These are phyloP conservation scores for Monosporozyma yasuniensis DNA, from an alignment of 805 yeast species.

Conservation along the genomic window DNA sequence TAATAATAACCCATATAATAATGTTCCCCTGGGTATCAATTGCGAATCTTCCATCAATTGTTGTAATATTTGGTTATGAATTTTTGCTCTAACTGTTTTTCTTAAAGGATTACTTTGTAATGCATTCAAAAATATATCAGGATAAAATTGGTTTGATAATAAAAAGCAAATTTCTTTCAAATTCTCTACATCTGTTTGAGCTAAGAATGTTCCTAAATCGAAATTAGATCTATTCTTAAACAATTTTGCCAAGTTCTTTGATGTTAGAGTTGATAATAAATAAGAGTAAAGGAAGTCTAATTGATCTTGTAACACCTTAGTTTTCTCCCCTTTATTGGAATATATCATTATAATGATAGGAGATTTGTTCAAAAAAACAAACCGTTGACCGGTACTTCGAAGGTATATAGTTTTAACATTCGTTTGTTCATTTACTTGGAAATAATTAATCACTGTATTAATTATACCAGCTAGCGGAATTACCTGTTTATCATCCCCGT, in stretches of 20 bases:
- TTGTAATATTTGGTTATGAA: constrained; percentile 29
- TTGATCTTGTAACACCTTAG: constrained; percentile 48
- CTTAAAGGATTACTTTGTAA: constrained; percentile 54
- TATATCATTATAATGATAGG: constrained; percentile 73
- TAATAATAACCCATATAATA: constrained; percentile 69
- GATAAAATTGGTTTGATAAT: constrained; percentile 42
- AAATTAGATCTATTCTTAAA: constrained; percentile 68
- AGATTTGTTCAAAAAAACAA: constrained; percentile 50
- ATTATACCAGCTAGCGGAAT: constrained; percentile 71
- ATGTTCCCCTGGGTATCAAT: constrained; percentile 35
- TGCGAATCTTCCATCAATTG: constrained; percentile 17
- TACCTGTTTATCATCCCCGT: constrained; percentile 56
- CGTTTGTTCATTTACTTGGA: constrained; percentile 36
- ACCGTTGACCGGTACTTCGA: constrained; percentile 16
- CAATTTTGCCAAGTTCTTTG: constrained; percentile 61
- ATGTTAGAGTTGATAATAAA: constrained; percentile 72
- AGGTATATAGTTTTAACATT: constrained; percentile 37
- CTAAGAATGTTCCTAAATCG: constrained; percentile 68
- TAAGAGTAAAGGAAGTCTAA: constrained; percentile 67
- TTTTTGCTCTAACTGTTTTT: constrained; percentile 45
- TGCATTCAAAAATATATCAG: constrained; percentile 56
- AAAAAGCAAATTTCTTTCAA: constrained; percentile 54
- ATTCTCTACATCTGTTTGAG: constrained; percentile 64
- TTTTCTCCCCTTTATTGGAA: constrained; percentile 46
- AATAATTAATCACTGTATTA: constrained; percentile 69